Evolutionary conservation across 2,329 filamentous ascomycete genomes (phyloP), one percentile per base, ranked within the genome.

Genomic region (Pestalotiopsis sp.): DNA sequence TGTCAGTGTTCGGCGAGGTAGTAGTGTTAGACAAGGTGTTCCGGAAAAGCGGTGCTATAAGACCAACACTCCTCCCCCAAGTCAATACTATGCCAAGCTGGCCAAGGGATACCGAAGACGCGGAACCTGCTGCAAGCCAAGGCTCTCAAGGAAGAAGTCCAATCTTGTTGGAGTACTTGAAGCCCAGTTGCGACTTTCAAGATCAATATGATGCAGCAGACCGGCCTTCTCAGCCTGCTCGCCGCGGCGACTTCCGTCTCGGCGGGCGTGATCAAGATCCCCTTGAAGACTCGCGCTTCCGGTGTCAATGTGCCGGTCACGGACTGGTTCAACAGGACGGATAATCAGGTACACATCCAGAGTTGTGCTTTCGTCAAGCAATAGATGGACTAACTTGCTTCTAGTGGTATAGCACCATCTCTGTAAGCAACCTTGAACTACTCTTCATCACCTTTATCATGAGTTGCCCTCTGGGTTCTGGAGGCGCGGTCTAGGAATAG

Each of bases 301-400:
- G 38, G 64, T 36, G 14, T 41, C 45, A 38, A 65, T 61, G 31
- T 68, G 1, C 39, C 39, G 4, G 66, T 72, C 12, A 67, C 59
- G 1, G 66, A 69, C 39, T 72, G 66, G 64, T 52, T 71, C 56
- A 69, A 70, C 49, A 56, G 68, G 14, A 69, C 70, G 5, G 69
- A 72, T 58, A 68, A 69, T 41, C 70, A 71, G 66, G 70, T 69
- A 69, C 68, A 66, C 23, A 67, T 39, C 64, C 49, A 27, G 4
- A 69, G 69, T 25, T 64, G 14, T 14, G 6, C 4, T 1, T 17
- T 60, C 14, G 17, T 27, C 7, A 60, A 38, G 31, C 13, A 23
- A 25, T n/a, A 12, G 13, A 1, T 39, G 38, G 41, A 65, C 36
- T 64, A 3, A 70, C 52, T 39, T n/a, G 17, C 23, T 11, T n/a